These are phyloP conservation scores for Cytospora piceae DNA, from an alignment of 2,329 filamentous ascomycete genomes.

Conservation along the genomic window DNA sequence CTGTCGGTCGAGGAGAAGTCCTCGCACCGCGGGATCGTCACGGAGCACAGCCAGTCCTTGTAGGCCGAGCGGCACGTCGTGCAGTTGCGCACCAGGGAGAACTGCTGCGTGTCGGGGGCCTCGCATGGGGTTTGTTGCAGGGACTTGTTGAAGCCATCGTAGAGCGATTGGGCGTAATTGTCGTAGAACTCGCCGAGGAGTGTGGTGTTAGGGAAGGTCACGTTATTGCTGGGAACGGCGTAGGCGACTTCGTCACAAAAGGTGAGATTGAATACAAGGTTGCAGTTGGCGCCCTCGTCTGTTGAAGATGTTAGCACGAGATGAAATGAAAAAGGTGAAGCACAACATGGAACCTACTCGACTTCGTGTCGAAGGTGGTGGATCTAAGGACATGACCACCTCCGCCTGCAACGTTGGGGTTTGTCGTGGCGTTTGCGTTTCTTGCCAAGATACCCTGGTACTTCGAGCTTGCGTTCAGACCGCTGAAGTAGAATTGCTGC, in stretches of 20 bases:
- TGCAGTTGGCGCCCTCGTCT: conserved; percentile 78
- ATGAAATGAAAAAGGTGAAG: conserved; percentile 8
- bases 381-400: conserved; percentile 75
- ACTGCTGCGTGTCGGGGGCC: conserved; percentile 70
- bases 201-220: conserved; percentile 61
- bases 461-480: conserved; percentile 70
- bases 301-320: neutral
- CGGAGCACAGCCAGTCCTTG: conserved; percentile 93
- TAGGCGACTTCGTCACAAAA: conserved; percentile 92
- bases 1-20: conserved; percentile 65
- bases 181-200: conserved; percentile 78
- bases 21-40: conserved; percentile 88
- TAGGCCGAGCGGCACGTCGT: conserved; percentile 78
- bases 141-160: conserved; percentile 77
- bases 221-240: conserved; percentile 81
- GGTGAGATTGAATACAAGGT: conserved; percentile 80
- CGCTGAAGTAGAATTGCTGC: conserved; percentile 84
- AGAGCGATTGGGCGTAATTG: conserved; percentile 69
- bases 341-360: conserved; percentile 55
- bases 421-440: conserved; percentile 55
- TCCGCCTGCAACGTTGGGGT: conserved; percentile 57
- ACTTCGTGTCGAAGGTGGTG: conserved; percentile 77
- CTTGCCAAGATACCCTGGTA: conserved; percentile 78
- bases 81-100: conserved; percentile 80
- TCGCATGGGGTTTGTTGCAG: conserved; percentile 87